Base-by-base conservation (phyloP, 2,329 filamentous ascomycete genomes). In the Fusarium agapanthi region DNA sequence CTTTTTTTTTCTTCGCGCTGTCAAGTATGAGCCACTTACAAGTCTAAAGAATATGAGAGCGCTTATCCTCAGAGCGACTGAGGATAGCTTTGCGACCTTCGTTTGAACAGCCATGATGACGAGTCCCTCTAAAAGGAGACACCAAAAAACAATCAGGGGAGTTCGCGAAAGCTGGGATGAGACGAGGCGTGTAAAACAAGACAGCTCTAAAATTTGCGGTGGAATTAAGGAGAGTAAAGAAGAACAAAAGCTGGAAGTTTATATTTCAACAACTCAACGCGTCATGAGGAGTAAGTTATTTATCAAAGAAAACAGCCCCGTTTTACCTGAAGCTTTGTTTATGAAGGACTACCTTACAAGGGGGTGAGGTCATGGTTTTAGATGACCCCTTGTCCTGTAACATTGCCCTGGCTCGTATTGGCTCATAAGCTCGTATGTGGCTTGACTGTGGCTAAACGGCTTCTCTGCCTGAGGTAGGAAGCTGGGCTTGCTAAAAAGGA, bases 21-120 rank as follows among this genome's bases (percentile, higher is more conserved):
- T 24, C 20, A 18, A 40, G n/a, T 58, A 32, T 40, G 41, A 35
- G 24, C 51, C 20, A 79, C 81, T 12, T 66, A 83, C 82, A 64
- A 82, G 74, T 77, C 81, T 77, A 47, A 83, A 81, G 64, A 83
- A 83, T 20, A 81, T 20, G 37, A 82, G n/a, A 12, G 81, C 73
- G 37, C 70, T 80, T 76, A 82, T 77, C 72, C 82, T 80, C 72
- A 84, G 69, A n/a, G 78, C 76, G 41, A 80, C 75, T 22, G 83
- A 84, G 64, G 82, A 79, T 67, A 79, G 69, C 73, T 79, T 79
- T 40, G 83, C 78, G 45, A 79, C 63, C 16, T 65, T 77, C 37
- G 71, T 75, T 51, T 82, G 80, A 58, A 80, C 47, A 40, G 77
- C 75, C 80, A 81, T 81, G 41, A 58, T 74, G 67, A 48, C 55